Evolutionary conservation across 768 basidiomycete genomes (phyloP).

Genomic region (Chalciporus sphaerocephalus): DNA sequence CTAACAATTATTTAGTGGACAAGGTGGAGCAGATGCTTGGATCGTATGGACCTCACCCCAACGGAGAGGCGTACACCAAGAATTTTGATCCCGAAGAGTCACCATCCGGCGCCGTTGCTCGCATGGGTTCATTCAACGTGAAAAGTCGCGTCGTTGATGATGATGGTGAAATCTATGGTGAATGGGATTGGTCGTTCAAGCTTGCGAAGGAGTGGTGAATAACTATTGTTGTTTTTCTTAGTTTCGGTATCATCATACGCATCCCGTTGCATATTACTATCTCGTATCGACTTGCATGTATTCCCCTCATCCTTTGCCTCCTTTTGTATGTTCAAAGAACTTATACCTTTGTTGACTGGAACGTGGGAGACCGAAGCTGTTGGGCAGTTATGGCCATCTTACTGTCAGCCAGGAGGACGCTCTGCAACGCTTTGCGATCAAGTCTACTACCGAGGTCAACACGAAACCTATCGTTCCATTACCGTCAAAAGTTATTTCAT

Average conservation of each 20-base stretch:
- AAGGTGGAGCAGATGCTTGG: conserved; percentile 94
- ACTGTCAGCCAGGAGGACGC: conserved; percentile 5
- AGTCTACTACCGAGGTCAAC: conserved; percentile 1
- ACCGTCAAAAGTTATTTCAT: background rate
- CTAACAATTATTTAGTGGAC: conserved; percentile 56
- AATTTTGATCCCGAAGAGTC: conserved; percentile 71
- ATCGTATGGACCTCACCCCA: conserved; percentile 76
- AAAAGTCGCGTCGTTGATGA: conserved; percentile 84
- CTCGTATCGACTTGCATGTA: conserved; percentile 27
- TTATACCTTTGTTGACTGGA: conserved; percentile 6
- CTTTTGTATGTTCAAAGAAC: conserved; percentile 19
- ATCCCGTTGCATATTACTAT: conserved; percentile 27
- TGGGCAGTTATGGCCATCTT: conserved; percentile 7
- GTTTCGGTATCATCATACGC: conserved; percentile 23
- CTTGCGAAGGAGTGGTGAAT: conserved; percentile 86
- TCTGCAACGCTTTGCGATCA: conserved; percentile 1
- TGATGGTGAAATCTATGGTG: conserved; percentile 74
- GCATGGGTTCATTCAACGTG: conserved; percentile 74
- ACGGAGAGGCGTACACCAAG: conserved; percentile 63
- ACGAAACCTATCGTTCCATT: background rate
- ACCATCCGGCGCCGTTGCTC: conserved; percentile 79
- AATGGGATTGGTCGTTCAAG: conserved; percentile 76
- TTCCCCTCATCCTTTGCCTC: conserved; percentile 5
- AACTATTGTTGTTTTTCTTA: conserved; percentile 10
- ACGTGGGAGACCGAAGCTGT: background rate